These are phyloP conservation scores for Aspergillus phoenicis DNA, from an alignment of 2,329 filamentous ascomycete species.

Conservation along the genomic window DNA sequence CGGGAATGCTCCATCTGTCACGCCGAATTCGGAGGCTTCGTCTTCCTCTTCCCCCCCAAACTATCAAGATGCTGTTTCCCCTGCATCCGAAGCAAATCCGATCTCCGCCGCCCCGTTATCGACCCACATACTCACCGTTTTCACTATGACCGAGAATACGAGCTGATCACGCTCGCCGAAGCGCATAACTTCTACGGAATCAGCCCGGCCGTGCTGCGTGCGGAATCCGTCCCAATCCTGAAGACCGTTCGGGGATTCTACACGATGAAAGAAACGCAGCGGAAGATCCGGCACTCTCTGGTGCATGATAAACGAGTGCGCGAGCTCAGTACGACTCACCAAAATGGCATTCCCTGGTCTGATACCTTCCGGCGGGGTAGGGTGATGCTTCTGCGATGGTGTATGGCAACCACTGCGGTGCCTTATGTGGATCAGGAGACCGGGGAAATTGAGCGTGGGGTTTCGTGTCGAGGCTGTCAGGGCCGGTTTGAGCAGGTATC, in stretches of 20 bases:
- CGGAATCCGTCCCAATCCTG: too few relatives aligned
- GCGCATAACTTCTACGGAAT: too few relatives aligned
- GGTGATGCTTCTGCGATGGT: not conserved
- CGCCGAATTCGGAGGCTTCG: not conserved
- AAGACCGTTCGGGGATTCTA: constrained; percentile 10
- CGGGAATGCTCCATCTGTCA: constrained; percentile 4
- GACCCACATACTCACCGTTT: too few relatives aligned
- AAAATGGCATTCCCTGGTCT: too few relatives aligned
- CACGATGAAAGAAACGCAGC: constrained; percentile 16
- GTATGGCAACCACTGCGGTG: constrained; percentile 21
- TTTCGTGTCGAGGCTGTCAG: not conserved
- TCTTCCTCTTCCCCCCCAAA: not conserved
- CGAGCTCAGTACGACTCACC: not conserved
- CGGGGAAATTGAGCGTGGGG: not conserved
- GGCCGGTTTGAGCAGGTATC: not conserved
- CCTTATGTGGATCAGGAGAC: constrained; percentile 20
- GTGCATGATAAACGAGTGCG: constrained; percentile 5
- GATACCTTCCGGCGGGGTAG: too few relatives aligned
- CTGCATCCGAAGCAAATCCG: constrained; percentile 11
- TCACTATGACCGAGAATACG: too few relatives aligned
- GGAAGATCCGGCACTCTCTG: not conserved
- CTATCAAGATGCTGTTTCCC: constrained; percentile 12
- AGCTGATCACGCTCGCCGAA: too few relatives aligned
- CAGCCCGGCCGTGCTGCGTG: too few relatives aligned
- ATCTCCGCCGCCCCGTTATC: too few relatives aligned